phyloP scores from a whole-genome alignment of 768 basidiomycete genomes.

The Leccinum boreale region DNA sequence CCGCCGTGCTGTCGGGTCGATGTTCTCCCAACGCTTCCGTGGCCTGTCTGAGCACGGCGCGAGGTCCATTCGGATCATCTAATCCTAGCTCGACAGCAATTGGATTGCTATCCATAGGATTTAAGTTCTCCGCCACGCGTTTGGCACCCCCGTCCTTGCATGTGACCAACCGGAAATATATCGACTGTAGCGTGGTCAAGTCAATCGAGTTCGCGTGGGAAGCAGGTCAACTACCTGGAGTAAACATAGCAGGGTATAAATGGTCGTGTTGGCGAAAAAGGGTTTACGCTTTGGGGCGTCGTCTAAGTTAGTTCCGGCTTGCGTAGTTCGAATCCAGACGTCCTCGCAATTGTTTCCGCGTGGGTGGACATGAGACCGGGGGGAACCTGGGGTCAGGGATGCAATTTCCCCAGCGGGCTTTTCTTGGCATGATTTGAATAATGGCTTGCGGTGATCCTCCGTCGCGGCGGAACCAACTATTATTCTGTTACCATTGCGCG shows the following conservation, averaged over 20 bases:
- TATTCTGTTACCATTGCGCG: conserved; percentile 41
- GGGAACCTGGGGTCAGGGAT: conserved; percentile 22
- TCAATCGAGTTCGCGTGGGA: conserved; percentile 2
- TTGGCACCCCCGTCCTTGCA: conserved; percentile 81
- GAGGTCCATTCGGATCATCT: conserved; percentile 76
- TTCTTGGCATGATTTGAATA: conserved; percentile 74
- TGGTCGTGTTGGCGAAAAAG: conserved; percentile 90
- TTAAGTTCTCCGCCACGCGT: conserved; percentile 65
- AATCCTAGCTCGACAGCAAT: conserved; percentile 82
- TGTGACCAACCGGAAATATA: conserved; percentile 82
- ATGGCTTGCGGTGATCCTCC: conserved; percentile 73
- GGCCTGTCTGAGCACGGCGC: conserved; percentile 62
- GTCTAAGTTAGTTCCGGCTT: conserved; percentile 18
- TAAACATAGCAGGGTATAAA: conserved; percentile 85
- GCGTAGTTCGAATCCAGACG: conserved; percentile 54
- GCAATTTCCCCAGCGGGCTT: conserved; percentile 39
- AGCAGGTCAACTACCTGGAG: conserved; percentile 59
- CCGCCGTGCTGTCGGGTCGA: conserved; percentile 44
- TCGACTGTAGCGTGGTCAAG: conserved; percentile 49
- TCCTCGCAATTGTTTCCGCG: conserved; percentile 35
- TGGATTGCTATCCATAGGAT: conserved; percentile 68
- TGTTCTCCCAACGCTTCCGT: conserved; percentile 57
- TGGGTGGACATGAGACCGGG: conserved; percentile 3
- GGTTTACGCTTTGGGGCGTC: conserved; percentile 44
- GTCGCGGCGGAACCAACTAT: conserved; percentile 50